phyloP scores from a whole-genome alignment of 2,329 filamentous ascomycete genomes.

The Neodidymelliopsis sp. region DNA sequence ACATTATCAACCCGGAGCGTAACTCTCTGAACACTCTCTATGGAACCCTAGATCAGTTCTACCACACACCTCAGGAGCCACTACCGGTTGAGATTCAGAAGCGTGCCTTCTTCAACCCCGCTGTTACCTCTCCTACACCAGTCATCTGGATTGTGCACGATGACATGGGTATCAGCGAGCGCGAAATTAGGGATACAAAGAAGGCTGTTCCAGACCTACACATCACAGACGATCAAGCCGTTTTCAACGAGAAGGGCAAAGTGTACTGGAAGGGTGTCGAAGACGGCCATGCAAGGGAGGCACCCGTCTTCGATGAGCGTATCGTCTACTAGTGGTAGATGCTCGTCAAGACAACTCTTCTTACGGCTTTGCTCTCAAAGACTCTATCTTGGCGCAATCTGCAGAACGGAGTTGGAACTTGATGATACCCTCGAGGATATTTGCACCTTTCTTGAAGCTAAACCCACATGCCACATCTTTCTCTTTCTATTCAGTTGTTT shows the following conservation, averaged over 20 bases:
- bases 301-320: slow-evolving; percentile 53
- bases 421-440: slow-evolving; percentile 12
- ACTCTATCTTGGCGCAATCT: neutral
- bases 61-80: slow-evolving; percentile 41
- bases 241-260: slow-evolving; percentile 55
- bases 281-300: slow-evolving; percentile 50
- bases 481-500: slow-evolving; percentile 11
- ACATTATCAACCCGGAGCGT: slow-evolving; percentile 45
- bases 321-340: slow-evolving; percentile 41
- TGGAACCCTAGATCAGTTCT: slow-evolving; percentile 42
- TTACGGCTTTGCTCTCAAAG: neutral
- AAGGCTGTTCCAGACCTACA: slow-evolving; percentile 47
- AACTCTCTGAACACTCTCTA: slow-evolving; percentile 41
- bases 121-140: slow-evolving; percentile 53
- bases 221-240: slow-evolving; percentile 56
- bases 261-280: slow-evolving; percentile 52
- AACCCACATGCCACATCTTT: slow-evolving; percentile 3
- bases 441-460: neutral
- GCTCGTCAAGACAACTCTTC: neutral
- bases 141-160: slow-evolving; percentile 57
- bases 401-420: slow-evolving; percentile 6
- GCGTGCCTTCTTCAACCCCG: slow-evolving; percentile 55
- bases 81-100: slow-evolving; percentile 47
- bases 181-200: slow-evolving; percentile 53
- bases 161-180: slow-evolving; percentile 52